These are phyloP conservation scores for Aspergillus haitiensis DNA, from an alignment of 495 filamentous ascomycete genomes.

Conservation along the genomic window DNA sequence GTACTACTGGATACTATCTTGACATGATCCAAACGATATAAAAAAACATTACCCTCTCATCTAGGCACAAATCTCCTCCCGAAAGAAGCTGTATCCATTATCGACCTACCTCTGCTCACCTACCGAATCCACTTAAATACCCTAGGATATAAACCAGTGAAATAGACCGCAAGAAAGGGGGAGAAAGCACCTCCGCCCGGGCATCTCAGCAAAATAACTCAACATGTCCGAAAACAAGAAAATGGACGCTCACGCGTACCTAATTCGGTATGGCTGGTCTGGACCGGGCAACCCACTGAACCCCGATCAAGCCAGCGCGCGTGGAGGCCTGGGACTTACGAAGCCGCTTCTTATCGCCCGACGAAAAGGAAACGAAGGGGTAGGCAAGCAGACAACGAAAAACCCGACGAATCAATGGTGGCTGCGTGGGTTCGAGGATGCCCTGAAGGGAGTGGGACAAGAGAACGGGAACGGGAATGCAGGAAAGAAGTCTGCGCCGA, in stretches of 20 bases:
- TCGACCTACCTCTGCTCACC: too few relatives aligned
- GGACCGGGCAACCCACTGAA: slow-evolving; percentile 74
- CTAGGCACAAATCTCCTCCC: too few relatives aligned
- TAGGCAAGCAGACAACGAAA: slow-evolving; percentile 67
- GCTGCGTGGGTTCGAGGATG: slow-evolving; percentile 77
- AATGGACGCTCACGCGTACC: slow-evolving; percentile 70
- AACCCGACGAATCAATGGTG: slow-evolving; percentile 73
- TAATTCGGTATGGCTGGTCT: slow-evolving; percentile 76
- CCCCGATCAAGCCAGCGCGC: slow-evolving; percentile 59
- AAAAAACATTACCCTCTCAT: too few relatives aligned
- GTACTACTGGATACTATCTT: too few relatives aligned
- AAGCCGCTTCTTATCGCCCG: slow-evolving; percentile 67
- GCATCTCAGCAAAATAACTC: not conserved
- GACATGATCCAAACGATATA: too few relatives aligned
- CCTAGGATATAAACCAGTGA: too few relatives aligned
- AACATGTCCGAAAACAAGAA: slow-evolving; percentile 10
- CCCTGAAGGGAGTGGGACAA: slow-evolving; percentile 61
- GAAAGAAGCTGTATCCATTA: too few relatives aligned
- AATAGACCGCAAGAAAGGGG: too few relatives aligned
- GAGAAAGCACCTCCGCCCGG: not conserved
- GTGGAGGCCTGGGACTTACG: slow-evolving; percentile 63
- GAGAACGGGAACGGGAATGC: slow-evolving; percentile 39
- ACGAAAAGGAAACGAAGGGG: slow-evolving; percentile 66
- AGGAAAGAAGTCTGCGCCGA: slow-evolving; percentile 24
- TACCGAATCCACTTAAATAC: too few relatives aligned